These are phyloP conservation scores for Leucocoprinus leucothites DNA, from an alignment of 768 basidiomycete genomes.

Conservation along the genomic window DNA sequence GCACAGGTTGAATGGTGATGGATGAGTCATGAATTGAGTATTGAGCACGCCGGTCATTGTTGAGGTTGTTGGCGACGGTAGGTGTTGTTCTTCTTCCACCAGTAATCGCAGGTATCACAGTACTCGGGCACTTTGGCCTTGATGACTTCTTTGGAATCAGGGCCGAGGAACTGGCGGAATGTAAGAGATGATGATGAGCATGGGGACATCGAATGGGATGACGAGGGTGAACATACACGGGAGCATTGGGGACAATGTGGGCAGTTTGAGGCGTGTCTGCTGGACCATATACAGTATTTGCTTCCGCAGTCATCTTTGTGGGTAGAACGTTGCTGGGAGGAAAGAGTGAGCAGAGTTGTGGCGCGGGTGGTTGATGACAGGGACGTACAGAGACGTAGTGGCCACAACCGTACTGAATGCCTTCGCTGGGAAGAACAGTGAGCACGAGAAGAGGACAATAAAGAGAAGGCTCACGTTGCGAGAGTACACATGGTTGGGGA, in stretches of 20 bases:
- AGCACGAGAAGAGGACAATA: background rate
- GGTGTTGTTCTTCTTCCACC: conserved; percentile 48
- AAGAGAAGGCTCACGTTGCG: conserved; percentile 40
- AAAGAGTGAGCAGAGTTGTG: conserved; percentile 12
- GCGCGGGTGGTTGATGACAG: conserved; percentile 6
- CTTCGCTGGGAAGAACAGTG: conserved; percentile 51
- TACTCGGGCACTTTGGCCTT: conserved; percentile 47
- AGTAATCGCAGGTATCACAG: conserved; percentile 57
- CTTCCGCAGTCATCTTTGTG: conserved; percentile 54
- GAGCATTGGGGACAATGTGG: conserved; percentile 40
- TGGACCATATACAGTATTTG: conserved; percentile 37
- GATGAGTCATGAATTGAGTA: background rate
- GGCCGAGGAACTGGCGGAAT: conserved; percentile 58
- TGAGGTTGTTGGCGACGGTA: conserved; percentile 23
- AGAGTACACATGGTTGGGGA: conserved; percentile 48
- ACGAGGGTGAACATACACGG: conserved; percentile 31
- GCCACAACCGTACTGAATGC: conserved; percentile 73
- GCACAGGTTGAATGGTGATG: conserved; percentile 6
- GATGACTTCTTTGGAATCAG: conserved; percentile 64
- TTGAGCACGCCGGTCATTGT: conserved; percentile 4
- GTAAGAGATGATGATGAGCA: conserved; percentile 7
- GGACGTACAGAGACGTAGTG: conserved; percentile 68
- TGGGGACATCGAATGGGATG: background rate
- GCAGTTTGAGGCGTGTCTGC: conserved; percentile 29
- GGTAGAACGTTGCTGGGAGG: conserved; percentile 45